Percentiles rank a stretch among this genome's conserved stretches.
These are phyloP conservation scores for Sphaerostilbella broomeana DNA, from an alignment of 2,329 filamentous ascomycete genomes.

Conservation along the genomic window DNA sequence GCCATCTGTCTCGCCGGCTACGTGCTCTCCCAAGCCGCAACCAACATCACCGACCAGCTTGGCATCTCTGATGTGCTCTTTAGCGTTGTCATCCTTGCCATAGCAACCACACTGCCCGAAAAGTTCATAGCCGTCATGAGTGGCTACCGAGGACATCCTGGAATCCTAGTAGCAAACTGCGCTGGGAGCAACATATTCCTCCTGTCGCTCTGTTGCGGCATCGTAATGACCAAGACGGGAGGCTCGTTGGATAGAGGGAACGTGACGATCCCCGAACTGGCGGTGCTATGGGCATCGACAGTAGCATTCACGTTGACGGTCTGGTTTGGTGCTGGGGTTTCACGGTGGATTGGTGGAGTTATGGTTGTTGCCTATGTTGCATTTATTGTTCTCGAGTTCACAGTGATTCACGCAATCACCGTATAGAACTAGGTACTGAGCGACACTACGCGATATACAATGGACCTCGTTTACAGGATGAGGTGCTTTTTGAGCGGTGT, in stretches of 20 bases:
- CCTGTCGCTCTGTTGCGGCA: conserved; percentile 42
- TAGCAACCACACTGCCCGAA: conserved; percentile 49
- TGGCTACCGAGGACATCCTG: conserved; percentile 37
- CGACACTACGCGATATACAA: too few relatives aligned
- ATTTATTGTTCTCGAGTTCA: conserved; percentile 15
- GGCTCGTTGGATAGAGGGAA: neutral
- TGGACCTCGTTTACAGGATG: too few relatives aligned
- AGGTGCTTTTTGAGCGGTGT: too few relatives aligned
- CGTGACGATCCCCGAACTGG: neutral
- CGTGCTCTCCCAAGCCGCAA: conserved; percentile 41
- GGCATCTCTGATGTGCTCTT: conserved; percentile 40
- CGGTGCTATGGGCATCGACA: neutral
- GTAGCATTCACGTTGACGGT: neutral
- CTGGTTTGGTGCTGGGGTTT: neutral
- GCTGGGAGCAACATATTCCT: conserved; percentile 51
- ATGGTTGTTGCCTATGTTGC: conserved; percentile 1
- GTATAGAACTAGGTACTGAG: too few relatives aligned
- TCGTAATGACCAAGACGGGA: conserved; percentile 14
- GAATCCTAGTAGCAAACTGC: conserved; percentile 46
- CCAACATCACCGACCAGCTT: conserved; percentile 34
- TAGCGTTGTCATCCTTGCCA: conserved; percentile 40
- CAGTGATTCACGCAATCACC: conserved; percentile 1
- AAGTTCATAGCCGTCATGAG: conserved; percentile 46
- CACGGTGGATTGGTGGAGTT: neutral
- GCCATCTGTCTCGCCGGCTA: conserved; percentile 42